Evolutionary conservation across 164 flowering plant species (phyloP).

Genomic region (Sedum album): DNA sequence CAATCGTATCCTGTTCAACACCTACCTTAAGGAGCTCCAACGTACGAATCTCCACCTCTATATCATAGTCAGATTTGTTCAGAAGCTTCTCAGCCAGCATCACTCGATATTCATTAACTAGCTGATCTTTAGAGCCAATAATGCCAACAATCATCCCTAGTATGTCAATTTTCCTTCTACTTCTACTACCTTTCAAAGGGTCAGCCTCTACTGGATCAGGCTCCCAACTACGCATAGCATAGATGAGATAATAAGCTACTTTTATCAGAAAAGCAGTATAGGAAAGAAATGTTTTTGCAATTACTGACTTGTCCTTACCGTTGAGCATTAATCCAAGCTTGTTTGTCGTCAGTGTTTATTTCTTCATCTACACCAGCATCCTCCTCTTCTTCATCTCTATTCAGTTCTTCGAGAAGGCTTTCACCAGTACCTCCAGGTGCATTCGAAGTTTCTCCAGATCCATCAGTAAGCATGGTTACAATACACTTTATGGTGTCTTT

Average conservation of each 20-base stretch:
- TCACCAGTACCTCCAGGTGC: conserved; percentile 77
- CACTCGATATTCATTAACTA: conserved; percentile 90
- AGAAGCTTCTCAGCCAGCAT: conserved; percentile 98
- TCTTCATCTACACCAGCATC: conserved; percentile 61
- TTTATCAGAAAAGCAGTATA: neutral
- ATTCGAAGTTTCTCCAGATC: conserved; percentile 66
- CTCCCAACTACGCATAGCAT: conserved; percentile 72
- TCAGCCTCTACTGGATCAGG: conserved; percentile 98
- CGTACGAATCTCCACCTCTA: conserved; percentile 85
- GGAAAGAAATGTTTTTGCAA: neutral
- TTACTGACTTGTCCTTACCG: conserved; percentile 41
- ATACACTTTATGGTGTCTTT: conserved; percentile 97
- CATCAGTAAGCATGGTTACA: conserved; percentile 98
- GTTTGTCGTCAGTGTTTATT: conserved; percentile 63
- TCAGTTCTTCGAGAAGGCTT: conserved; percentile 97
- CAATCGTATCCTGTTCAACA: neutral
- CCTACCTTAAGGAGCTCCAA: conserved; percentile 88
- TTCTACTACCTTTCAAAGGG: conserved; percentile 70
- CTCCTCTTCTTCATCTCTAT: conserved; percentile 85
- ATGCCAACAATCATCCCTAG: conserved; percentile 93
- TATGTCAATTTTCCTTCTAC: conserved; percentile 75
- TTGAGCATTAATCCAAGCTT: conserved; percentile 72
- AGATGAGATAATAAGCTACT: neutral
- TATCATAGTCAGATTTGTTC: conserved; percentile 89
- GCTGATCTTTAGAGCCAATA: conserved; percentile 96